These are phyloP conservation scores for Beauveria asiatica DNA, from an alignment of 2,329 filamentous ascomycete species.

Conservation along the genomic window DNA sequence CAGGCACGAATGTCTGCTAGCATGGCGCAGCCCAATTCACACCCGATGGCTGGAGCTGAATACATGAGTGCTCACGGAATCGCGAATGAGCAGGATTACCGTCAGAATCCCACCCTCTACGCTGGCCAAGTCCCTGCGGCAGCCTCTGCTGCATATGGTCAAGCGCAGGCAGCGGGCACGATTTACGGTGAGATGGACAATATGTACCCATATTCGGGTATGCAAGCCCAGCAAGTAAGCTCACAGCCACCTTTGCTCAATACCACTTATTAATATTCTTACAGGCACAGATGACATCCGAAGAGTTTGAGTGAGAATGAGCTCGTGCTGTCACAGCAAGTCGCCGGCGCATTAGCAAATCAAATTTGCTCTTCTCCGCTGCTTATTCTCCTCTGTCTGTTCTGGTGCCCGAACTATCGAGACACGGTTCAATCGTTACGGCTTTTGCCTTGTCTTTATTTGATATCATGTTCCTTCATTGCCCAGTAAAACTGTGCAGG, in stretches of 20 bases:
- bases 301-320: conserved; percentile 34
- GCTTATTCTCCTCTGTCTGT: background rate
- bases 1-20: conserved; percentile 42
- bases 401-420: background rate
- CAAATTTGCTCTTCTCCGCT: background rate
- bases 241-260: background rate
- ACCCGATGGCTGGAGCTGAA: conserved; percentile 51
- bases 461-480: background rate
- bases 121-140: conserved; percentile 68
- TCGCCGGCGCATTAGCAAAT: background rate
- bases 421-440: background rate
- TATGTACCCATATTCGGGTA: conserved; percentile 77
- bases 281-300: conserved; percentile 35
- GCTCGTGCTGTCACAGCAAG: background rate
- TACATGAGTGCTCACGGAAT: conserved; percentile 59
- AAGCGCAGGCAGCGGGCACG: conserved; percentile 54
- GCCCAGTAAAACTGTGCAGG: background rate
- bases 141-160: conserved; percentile 63
- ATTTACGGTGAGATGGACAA: conserved; percentile 77
- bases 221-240: conserved; percentile 75
- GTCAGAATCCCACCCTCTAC: conserved; percentile 73
- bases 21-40: conserved; percentile 44
- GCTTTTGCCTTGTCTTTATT: background rate
- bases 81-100: conserved; percentile 67
- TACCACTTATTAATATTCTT: conserved; percentile 13